Evolutionary conservation across 2,329 filamentous ascomycete genomes (phyloP).

Genomic region (Nectriaceae sp.): DNA sequence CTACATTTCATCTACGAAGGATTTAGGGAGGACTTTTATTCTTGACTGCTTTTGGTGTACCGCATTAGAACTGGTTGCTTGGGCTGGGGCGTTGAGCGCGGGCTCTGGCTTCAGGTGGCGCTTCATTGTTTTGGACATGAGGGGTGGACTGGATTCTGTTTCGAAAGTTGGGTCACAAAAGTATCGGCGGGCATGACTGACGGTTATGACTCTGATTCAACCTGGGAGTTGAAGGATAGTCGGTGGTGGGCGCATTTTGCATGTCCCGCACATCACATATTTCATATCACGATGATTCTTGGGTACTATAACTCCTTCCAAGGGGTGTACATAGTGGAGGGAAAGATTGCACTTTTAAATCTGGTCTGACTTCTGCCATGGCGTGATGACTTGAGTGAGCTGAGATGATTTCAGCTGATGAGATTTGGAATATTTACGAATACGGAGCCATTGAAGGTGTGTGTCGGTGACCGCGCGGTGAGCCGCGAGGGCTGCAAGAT

Average conservation of each 20-base stretch:
- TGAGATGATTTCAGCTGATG: slow-evolving; percentile 5
- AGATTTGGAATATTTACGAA: no score
- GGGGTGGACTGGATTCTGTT: slow-evolving; percentile 10
- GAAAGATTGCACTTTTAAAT: slow-evolving; percentile 11
- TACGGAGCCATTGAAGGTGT: no score
- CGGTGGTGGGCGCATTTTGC: neutral
- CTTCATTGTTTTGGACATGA: slow-evolving; percentile 14
- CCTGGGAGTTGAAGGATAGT: slow-evolving; percentile 22
- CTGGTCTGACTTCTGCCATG: neutral
- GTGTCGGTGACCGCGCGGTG: no score
- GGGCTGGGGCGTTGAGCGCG: slow-evolving; percentile 22
- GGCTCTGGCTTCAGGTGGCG: slow-evolving; percentile 21
- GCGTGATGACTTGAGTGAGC: neutral
- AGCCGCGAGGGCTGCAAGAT: no score
- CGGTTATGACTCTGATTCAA: slow-evolving; percentile 24
- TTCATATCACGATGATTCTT: neutral
- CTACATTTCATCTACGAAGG: slow-evolving; percentile 3
- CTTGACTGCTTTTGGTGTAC: slow-evolving; percentile 20
- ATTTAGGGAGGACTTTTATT: slow-evolving; percentile 7
- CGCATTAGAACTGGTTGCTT: slow-evolving; percentile 21
- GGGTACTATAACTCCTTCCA: neutral
- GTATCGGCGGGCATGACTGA: slow-evolving; percentile 27
- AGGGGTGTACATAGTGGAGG: slow-evolving; percentile 10
- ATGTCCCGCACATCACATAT: slow-evolving; percentile 14
- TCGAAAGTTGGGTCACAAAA: slow-evolving; percentile 21